A percentile compares a stretch with the other conserved stretches of the same genome.
These are phyloP conservation scores for Ascochyta koolunga DNA, from an alignment of 2,329 filamentous ascomycete genomes.

Conservation along the genomic window DNA sequence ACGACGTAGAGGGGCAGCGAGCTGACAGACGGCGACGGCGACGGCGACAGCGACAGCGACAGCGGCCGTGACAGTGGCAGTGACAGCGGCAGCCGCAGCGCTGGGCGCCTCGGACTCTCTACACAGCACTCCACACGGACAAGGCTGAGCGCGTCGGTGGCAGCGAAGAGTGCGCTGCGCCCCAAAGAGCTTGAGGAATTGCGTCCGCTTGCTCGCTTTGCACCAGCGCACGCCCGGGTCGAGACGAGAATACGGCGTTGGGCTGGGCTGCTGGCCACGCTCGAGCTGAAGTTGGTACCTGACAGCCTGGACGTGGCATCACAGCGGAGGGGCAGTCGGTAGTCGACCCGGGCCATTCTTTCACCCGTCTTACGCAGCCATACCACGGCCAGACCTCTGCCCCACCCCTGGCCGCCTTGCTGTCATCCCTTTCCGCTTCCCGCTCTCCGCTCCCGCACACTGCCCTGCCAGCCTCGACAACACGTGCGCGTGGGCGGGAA, in stretches of 20 bases:
- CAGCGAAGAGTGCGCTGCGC: conserved; percentile 1
- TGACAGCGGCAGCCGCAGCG: conserved; percentile 9
- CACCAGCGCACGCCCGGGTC: conserved; percentile 7
- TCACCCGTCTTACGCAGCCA: conserved; percentile 2
- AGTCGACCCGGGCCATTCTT: conserved; percentile 11
- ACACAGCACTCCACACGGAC: no score
- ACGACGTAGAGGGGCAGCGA: conserved; percentile 36
- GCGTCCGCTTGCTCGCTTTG: background rate
- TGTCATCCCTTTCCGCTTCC: conserved; percentile 4
- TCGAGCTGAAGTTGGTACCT: conserved; percentile 6
- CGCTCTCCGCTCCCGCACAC: no score
- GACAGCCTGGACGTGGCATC: background rate
- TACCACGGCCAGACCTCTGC: no score
- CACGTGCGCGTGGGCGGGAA: no score
- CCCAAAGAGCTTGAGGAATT: no score
- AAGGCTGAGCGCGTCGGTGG: conserved; percentile 9
- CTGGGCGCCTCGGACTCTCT: conserved; percentile 22
- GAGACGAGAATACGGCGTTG: background rate
- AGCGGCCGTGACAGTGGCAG: no score
- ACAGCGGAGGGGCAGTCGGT: background rate
- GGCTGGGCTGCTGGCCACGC: background rate
- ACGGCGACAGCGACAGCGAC: no score
- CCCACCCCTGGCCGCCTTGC: conserved; percentile 1
- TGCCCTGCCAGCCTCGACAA: no score
- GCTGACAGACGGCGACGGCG: conserved; percentile 31